A percentile compares a stretch with the other conserved stretches of the same genome.
Evolutionary conservation across 345 rosid genomes (phyloP).

Genomic region (Salix viminalis): DNA sequence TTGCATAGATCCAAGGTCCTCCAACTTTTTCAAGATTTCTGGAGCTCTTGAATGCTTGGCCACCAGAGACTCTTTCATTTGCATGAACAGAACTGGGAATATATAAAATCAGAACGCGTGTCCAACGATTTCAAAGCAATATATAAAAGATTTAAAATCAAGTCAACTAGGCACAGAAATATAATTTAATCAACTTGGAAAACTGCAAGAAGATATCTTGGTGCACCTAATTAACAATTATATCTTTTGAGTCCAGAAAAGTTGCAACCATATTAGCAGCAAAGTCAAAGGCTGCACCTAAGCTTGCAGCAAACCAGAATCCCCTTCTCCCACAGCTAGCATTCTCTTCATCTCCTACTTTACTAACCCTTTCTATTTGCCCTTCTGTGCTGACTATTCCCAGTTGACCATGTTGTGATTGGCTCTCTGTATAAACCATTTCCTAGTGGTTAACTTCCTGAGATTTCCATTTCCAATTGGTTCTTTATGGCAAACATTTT

Average conservation of each 20-base stretch:
- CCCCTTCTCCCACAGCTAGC: constrained; percentile 45
- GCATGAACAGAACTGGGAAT: no score
- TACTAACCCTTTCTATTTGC: background rate
- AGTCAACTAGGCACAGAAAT: no score
- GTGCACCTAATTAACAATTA: background rate
- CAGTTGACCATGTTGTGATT: background rate
- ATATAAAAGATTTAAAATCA: no score
- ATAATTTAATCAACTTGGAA: background rate
- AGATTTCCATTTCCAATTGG: background rate
- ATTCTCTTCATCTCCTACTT: constrained; percentile 12
- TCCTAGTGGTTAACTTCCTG: background rate
- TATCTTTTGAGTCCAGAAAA: constrained; percentile 38
- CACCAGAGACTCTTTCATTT: no score
- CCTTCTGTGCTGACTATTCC: background rate
- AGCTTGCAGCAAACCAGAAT: constrained; percentile 43
- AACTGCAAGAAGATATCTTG: background rate
- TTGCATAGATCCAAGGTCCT: no score
- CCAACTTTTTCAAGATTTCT: constrained; percentile 19
- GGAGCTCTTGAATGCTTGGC: background rate
- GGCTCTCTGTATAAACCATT: background rate
- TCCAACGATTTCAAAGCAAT: no score
- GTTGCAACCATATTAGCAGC: constrained; percentile 45
- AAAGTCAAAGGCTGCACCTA: constrained; percentile 46
- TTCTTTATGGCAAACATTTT: background rate
- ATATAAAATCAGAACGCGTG: no score